phyloP scores from a whole-genome alignment of 2,329 filamentous ascomycete species.

The Didymellaceae sp. region DNA sequence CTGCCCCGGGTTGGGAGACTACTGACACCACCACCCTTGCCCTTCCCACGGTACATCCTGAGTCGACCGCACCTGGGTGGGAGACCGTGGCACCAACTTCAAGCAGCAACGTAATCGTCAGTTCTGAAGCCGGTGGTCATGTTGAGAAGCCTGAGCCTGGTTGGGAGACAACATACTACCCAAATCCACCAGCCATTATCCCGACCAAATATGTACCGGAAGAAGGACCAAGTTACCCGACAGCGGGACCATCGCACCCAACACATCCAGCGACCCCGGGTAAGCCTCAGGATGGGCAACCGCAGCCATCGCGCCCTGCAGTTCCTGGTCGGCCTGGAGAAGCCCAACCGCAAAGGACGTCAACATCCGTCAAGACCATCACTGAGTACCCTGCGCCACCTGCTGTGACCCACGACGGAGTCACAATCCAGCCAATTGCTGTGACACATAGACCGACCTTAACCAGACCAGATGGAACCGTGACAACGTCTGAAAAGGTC shows the following conservation, averaged over 20 bases:
- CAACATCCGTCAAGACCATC: background rate
- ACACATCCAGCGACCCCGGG: too few relatives aligned
- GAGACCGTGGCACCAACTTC: background rate
- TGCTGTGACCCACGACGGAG: background rate
- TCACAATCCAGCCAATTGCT: background rate
- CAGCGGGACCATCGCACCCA: too few relatives aligned
- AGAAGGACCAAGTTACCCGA: too few relatives aligned
- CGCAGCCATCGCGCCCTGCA: too few relatives aligned
- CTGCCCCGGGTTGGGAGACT: too few relatives aligned
- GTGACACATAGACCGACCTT: slow-evolving; percentile 1
- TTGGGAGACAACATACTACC: background rate
- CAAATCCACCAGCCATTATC: background rate
- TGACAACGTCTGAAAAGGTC: background rate
- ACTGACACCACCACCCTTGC: too few relatives aligned
- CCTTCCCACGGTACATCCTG: background rate
- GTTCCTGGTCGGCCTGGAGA: too few relatives aligned
- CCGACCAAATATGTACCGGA: too few relatives aligned
- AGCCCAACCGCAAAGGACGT: background rate
- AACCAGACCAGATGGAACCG: background rate
- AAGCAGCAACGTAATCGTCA: background rate
- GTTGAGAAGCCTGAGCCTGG: background rate
- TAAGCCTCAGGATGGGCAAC: too few relatives aligned
- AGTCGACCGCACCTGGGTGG: slow-evolving; percentile 3
- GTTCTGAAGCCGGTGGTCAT: background rate
- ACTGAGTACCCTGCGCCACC: slow-evolving; percentile 2